Base-by-base conservation (phyloP, 2,329 filamentous ascomycete species). In the Geosmithia putterillii region DNA sequence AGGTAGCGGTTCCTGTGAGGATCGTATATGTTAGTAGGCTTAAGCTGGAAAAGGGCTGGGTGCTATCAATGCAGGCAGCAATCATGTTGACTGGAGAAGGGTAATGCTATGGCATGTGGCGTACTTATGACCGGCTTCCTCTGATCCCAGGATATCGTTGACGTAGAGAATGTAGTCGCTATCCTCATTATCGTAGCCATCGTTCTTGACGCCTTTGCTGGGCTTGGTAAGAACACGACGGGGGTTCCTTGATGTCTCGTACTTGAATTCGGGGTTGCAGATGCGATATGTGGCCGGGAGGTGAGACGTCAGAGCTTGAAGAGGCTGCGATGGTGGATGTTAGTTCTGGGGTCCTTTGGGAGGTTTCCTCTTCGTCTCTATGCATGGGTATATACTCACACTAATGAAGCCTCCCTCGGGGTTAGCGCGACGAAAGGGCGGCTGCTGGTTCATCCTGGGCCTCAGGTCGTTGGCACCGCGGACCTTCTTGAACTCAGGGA, bases 151-250 rank as follows among this genome's bases (percentile, higher is more conserved):
- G 50, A 98, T 98, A 60, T 98, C 92, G 61, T 98, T 98, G 54
- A 98, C 92, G 55, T 96, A 98, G 52, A 98, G 77, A 56, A 98
- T 98, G 59, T 98, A 98, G 59, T 98, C 92, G 62, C 92, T 96
- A 53, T 98, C 92, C 61, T 98, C 92, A 53, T 98, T 98, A 59
- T 98, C 92, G 57, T 92, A 98, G 4, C 92, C 92, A 66, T 98
- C 92, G 57, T 98, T 98, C 73, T 98, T 98, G 48, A 86, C 79
- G 14, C 92, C 92, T 66, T 98, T 98, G 74, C 92, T 96, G 7
- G 92, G 92, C 64, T 98, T 98, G 15, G 92, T 98, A 51, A 98
- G 73, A 41, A 98, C 92, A 61, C 92, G 79, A 48, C 92, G 84
- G 35, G 92, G 92, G 58, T 98, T 98, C 51, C 92, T 79, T 43